These are phyloP conservation scores for Cystobasidiopsis lactophilus DNA, from an alignment of 768 basidiomycete genomes.

Conservation along the genomic window DNA sequence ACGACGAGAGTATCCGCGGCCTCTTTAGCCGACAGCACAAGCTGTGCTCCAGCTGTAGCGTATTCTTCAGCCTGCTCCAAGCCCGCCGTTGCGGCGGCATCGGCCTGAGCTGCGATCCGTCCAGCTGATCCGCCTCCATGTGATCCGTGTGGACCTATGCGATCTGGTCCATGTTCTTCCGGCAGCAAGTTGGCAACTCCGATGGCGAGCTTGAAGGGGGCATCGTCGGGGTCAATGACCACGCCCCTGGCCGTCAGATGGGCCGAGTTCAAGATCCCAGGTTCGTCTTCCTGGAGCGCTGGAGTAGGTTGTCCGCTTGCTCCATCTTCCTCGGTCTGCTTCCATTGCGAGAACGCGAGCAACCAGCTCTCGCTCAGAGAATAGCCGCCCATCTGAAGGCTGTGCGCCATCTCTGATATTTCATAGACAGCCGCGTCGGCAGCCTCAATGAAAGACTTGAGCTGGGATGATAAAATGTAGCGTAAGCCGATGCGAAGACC, in stretches of 20 bases:
- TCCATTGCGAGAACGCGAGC: background rate
- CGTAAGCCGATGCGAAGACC: background rate
- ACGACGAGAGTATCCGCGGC: background rate
- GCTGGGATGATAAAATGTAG: background rate
- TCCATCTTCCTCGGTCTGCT: background rate
- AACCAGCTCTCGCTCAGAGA: background rate
- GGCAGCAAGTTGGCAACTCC: background rate
- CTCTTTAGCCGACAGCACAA: background rate
- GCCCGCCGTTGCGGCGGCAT: background rate
- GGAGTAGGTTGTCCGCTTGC: no score
- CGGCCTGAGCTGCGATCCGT: background rate
- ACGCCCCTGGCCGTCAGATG: background rate
- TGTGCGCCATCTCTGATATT: background rate
- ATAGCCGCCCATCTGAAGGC: background rate
- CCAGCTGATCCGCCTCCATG: background rate
- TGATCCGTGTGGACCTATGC: background rate
- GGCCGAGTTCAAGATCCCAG: background rate
- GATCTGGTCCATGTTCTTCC: background rate
- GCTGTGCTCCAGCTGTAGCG: background rate
- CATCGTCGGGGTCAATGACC: background rate
- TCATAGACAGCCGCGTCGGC: background rate
- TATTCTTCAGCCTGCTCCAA: background rate
- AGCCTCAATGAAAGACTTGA: background rate
- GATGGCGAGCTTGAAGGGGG: background rate
- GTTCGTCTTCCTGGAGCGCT: no score